A percentile compares a stretch with the other conserved stretches of the same genome.
Evolutionary conservation across 176 grass and related monocot species (phyloP).

Genomic region (Carex cristatella): DNA sequence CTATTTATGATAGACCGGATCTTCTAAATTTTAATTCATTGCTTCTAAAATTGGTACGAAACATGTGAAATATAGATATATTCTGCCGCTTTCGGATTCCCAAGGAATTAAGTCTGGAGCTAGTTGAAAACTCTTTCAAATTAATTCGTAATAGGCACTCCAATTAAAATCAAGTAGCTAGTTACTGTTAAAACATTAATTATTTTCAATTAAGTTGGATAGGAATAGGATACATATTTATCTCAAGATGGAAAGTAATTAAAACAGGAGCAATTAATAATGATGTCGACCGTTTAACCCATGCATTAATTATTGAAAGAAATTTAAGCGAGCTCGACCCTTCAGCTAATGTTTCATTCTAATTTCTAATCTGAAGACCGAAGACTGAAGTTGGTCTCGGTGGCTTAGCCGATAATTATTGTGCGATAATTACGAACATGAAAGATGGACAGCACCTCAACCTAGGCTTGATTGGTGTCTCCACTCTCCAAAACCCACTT

Average conservation of each 20-base stretch:
- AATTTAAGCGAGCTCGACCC: background rate
- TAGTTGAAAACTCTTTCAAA: no score
- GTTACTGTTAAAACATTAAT: background rate
- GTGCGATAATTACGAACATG: background rate
- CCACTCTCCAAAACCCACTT: background rate
- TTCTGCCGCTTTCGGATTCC: background rate
- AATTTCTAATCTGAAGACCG: no score
- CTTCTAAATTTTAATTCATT: background rate
- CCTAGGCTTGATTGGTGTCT: background rate
- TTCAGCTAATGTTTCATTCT: background rate
- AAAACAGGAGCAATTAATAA: background rate
- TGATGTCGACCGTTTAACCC: slow-evolving; percentile 14
- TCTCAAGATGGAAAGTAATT: background rate
- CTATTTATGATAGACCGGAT: background rate
- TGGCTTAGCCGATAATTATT: background rate
- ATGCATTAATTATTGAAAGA: no score
- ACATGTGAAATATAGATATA: no score
- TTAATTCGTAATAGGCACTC: no score
- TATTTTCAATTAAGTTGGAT: background rate
- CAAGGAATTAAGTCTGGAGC: no score
- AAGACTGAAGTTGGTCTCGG: background rate
- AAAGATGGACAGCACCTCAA: background rate
- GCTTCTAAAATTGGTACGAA: background rate
- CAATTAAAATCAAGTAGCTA: background rate
- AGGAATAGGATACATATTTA: background rate